These are phyloP conservation scores for Coccomyxa sp. DNA, from an alignment of 139 green algal species.

Conservation along the genomic window DNA sequence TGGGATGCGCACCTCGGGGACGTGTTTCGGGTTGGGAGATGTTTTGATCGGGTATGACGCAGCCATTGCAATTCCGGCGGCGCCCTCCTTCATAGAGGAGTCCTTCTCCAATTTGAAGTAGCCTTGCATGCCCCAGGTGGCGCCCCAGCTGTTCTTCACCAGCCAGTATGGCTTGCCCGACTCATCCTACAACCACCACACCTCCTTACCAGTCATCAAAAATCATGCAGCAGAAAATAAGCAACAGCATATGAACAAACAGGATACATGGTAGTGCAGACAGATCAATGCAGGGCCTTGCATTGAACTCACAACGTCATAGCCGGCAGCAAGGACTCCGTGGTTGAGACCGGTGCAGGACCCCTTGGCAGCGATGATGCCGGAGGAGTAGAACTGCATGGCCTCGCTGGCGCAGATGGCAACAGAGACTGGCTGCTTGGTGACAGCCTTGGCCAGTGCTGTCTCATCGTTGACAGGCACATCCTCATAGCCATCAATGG, in stretches of 20 bases:
- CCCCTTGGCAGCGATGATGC: conserved; percentile 40
- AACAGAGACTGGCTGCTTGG: conserved; percentile 78
- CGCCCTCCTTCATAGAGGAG: conserved; percentile 24
- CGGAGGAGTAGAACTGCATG: conserved; percentile 86
- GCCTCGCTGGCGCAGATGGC: conserved; percentile 77
- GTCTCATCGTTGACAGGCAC: conserved; percentile 62
- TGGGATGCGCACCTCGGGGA: conserved; percentile 5
- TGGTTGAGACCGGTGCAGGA: conserved; percentile 85
- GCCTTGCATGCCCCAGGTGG: conserved; percentile 30
- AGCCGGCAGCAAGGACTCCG: conserved; percentile 83
- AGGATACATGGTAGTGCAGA: neutral
- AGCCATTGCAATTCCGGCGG: conserved; percentile 58
- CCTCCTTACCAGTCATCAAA: neutral
- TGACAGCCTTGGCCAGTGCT: conserved; percentile 60
- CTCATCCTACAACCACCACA: neutral
- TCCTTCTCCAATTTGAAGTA: conserved; percentile 67
- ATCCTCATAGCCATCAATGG: conserved; percentile 76
- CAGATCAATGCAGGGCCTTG: neutral
- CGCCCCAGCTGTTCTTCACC: conserved; percentile 81
- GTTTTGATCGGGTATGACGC: conserved; percentile 69
- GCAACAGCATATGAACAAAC: neutral
- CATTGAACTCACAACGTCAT: conserved; percentile 22
- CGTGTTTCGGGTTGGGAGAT: conserved; percentile 16
- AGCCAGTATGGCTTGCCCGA: conserved; percentile 57
- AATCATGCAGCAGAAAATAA: neutral